Evolutionary conservation across 148 eudicot genomes (phyloP).

Genomic region (Rhododendron molle): DNA sequence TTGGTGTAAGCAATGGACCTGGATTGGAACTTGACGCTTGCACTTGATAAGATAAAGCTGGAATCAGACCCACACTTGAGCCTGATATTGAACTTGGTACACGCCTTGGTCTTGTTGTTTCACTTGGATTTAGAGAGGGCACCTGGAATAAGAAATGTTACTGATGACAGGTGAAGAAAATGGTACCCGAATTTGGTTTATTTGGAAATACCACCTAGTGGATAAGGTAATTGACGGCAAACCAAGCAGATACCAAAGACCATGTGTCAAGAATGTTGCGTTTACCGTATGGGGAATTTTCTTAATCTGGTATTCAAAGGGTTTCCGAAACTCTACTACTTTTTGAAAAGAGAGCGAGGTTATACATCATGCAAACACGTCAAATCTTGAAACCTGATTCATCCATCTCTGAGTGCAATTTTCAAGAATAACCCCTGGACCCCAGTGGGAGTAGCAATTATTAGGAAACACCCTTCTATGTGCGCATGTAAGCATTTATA

Average conservation of each 20-base stretch:
- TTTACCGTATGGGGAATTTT: not conserved
- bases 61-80: not conserved
- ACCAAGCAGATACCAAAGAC: not conserved
- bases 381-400: not conserved
- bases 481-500: not conserved
- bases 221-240: not conserved
- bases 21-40: not conserved
- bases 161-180: not conserved
- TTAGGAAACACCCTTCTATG: not conserved
- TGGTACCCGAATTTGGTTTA: not conserved
- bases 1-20: not conserved
- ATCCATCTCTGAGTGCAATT: not conserved
- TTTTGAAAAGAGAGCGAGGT: not conserved
- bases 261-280: not conserved
- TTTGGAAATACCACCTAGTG: not conserved
- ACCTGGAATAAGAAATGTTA: slow-evolving; percentile 8
- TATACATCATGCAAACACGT: not conserved
- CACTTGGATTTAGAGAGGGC: slow-evolving; percentile 10
- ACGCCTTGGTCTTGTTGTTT: not conserved
- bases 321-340: not conserved
- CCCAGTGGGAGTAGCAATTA: not conserved
- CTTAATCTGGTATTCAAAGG: not conserved
- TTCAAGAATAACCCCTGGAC: not conserved
- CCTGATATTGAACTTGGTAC: not conserved
- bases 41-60: not conserved